Evolutionary conservation across 225 moss, liverwort and hornwort species (phyloP).

Genomic region (Thuidium tamariscinum): DNA sequence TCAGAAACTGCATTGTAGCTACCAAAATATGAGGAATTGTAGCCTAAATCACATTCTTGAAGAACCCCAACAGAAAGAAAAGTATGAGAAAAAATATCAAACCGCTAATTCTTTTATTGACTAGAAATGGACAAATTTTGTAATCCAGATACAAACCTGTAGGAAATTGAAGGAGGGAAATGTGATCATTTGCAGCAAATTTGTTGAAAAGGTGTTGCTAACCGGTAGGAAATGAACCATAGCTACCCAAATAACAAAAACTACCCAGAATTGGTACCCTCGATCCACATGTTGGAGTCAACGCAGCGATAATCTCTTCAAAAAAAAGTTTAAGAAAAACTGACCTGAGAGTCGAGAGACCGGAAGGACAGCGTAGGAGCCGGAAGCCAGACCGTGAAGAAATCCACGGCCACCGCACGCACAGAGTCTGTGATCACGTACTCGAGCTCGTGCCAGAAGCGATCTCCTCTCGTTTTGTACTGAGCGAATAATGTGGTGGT

Average conservation of each 20-base stretch:
- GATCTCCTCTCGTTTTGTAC: slow-evolving; percentile 50
- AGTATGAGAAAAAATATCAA: no score
- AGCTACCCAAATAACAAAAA: background rate
- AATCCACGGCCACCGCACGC: slow-evolving; percentile 81
- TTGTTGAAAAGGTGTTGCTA: no score
- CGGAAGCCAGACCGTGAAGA: slow-evolving; percentile 95
- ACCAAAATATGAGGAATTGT: background rate
- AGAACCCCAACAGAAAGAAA: background rate
- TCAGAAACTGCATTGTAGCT: background rate
- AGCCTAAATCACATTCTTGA: background rate
- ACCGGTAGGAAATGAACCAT: background rate
- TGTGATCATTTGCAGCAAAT: background rate
- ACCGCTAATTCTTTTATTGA: background rate
- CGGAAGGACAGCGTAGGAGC: slow-evolving; percentile 80
- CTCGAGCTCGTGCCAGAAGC: slow-evolving; percentile 83
- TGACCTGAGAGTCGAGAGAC: slow-evolving; percentile 34
- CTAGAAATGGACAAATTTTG: background rate
- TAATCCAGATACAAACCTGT: background rate
- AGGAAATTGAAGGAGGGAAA: background rate
- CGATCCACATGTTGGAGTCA: background rate
- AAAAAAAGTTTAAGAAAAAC: background rate
- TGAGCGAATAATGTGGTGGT: slow-evolving; percentile 81
- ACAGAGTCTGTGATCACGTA: slow-evolving; percentile 76
- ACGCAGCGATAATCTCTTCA: background rate
- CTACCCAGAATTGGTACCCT: background rate